Conservation (phyloP, 2,329 filamentous ascomycete species). For the Trichoderma polysporum region DNA sequence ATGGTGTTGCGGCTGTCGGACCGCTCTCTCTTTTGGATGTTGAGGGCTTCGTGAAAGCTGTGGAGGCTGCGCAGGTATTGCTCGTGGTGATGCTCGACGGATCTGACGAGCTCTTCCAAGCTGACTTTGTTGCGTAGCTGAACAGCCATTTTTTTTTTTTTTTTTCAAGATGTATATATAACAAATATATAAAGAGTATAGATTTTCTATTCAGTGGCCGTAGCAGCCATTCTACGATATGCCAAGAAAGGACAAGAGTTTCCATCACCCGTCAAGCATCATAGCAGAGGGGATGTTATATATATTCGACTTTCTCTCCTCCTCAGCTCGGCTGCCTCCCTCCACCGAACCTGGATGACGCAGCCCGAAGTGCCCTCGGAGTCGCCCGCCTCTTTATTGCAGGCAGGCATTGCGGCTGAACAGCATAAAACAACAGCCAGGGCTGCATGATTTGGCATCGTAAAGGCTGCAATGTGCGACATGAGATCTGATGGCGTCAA, state of each 20-base stretch:
- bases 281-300: background rate
- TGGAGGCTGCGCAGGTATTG: slow-evolving; percentile 34
- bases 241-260: background rate
- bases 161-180: background rate
- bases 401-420: background rate
- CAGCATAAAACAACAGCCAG: background rate
- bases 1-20: slow-evolving; percentile 26
- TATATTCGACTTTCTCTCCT: background rate
- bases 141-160: slow-evolving; percentile 16
- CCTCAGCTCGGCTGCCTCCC: background rate
- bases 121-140: slow-evolving; percentile 23
- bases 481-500: background rate
- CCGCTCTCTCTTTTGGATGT: slow-evolving; percentile 25
- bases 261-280: background rate
- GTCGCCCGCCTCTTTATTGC: background rate
- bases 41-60: slow-evolving; percentile 32
- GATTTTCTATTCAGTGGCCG: background rate
- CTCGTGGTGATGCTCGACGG: slow-evolving; percentile 37
- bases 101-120: slow-evolving; percentile 37
- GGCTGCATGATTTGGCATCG: background rate
- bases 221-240: background rate
- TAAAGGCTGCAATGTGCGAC: background rate
- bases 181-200: background rate
- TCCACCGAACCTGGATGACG: background rate
- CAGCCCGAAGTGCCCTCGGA: background rate